These are phyloP conservation scores for Cryphonectria parasitica DNA, from an alignment of 2,329 filamentous ascomycete species.

Conservation along the genomic window DNA sequence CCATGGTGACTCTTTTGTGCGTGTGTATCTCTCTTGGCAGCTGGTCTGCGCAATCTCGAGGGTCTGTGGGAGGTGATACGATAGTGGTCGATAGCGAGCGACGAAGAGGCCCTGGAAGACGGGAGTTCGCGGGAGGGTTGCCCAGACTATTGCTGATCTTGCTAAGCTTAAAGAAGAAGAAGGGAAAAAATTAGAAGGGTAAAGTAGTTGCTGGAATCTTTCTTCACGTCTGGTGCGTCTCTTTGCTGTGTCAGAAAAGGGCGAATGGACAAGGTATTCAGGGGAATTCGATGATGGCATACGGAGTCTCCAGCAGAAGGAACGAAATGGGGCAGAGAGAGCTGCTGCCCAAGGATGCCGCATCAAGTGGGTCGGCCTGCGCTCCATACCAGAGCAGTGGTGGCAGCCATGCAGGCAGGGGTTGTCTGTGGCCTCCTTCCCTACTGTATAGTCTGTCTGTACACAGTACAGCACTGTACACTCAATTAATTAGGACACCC, in stretches of 20 bases:
- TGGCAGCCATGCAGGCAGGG: not conserved
- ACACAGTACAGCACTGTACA: too few species aligned
- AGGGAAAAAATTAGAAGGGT: not conserved
- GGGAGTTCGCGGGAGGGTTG: not conserved
- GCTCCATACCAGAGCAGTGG: not conserved
- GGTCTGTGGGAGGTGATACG: not conserved
- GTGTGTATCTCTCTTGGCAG: not conserved
- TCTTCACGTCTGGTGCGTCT: not conserved
- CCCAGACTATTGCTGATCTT: not conserved
- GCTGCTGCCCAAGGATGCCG: slow-evolving; percentile 4
- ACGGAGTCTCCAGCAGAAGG: not conserved
- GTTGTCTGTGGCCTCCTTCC: not conserved
- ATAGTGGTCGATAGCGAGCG: not conserved
- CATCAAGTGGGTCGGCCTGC: not conserved
- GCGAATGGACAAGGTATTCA: not conserved
- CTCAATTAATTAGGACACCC: not conserved
- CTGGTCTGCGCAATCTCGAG: not conserved
- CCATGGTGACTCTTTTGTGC: slow-evolving; percentile 45
- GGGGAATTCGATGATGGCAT: slow-evolving; percentile 1
- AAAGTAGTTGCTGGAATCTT: not conserved
- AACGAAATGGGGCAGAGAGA: not conserved
- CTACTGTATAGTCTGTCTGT: too few species aligned
- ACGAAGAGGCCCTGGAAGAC: not conserved
- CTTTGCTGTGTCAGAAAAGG: not conserved
- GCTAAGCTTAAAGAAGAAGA: not conserved